Percentiles rank a stretch among this genome's conserved stretches.
These are phyloP conservation scores for Hypoxylon sp. DNA, from an alignment of 2,329 filamentous ascomycete genomes.

Conservation along the genomic window DNA sequence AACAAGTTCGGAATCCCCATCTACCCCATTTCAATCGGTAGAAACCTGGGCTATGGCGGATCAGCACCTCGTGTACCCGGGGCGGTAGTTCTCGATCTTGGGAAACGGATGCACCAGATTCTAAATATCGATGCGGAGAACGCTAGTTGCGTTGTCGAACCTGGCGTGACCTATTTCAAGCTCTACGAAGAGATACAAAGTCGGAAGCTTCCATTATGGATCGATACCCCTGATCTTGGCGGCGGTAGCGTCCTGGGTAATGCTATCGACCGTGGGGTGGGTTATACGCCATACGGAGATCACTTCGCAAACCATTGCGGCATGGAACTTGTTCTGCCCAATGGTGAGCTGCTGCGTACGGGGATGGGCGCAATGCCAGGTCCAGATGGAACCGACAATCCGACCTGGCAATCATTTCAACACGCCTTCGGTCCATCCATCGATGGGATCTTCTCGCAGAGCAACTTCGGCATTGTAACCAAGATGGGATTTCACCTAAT, in stretches of 20 bases:
- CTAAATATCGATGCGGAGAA: slow-evolving; percentile 58
- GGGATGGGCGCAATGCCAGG: slow-evolving; percentile 64
- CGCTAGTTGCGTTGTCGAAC: slow-evolving; percentile 60
- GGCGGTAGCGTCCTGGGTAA: slow-evolving; percentile 63
- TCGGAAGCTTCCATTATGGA: slow-evolving; percentile 56
- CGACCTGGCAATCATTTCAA: slow-evolving; percentile 58
- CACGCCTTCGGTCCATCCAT: slow-evolving; percentile 59
- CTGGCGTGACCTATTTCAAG: slow-evolving; percentile 59
- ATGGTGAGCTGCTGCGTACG: slow-evolving; percentile 62
- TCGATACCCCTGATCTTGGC: slow-evolving; percentile 61
- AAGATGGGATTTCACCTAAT: slow-evolving; percentile 67
- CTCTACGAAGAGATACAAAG: slow-evolving; percentile 57
- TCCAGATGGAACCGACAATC: slow-evolving; percentile 55
- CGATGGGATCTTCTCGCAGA: slow-evolving; percentile 66
- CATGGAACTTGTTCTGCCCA: slow-evolving; percentile 63
- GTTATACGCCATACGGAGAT: slow-evolving; percentile 62
- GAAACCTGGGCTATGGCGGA: slow-evolving; percentile 62
- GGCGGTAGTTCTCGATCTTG: slow-evolving; percentile 61
- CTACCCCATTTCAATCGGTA: slow-evolving; percentile 58
- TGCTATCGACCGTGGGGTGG: slow-evolving; percentile 62
- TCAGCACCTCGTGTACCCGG: slow-evolving; percentile 61
- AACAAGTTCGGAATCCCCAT: slow-evolving; percentile 57
- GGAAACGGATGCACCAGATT: slow-evolving; percentile 59
- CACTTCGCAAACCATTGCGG: slow-evolving; percentile 57
- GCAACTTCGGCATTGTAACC: slow-evolving; percentile 67